Conservation (phyloP, 2,329 filamentous ascomycete genomes). For the Paraphoma chrysanthemicola region DNA sequence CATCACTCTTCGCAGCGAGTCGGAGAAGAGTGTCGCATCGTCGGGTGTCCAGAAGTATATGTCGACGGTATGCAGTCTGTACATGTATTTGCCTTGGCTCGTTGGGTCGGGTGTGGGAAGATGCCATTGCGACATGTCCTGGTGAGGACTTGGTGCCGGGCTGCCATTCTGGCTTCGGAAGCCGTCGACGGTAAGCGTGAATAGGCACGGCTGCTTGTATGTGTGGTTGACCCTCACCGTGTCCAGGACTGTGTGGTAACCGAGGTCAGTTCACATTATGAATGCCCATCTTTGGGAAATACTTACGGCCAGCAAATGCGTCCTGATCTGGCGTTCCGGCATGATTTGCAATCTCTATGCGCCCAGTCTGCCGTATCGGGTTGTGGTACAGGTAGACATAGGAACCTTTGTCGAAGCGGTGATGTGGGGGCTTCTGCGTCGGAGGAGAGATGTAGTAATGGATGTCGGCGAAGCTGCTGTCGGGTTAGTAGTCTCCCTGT, state of each 20-base stretch:
- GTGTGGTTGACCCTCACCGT: slow-evolving; percentile 71
- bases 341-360: slow-evolving; percentile 78
- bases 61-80: slow-evolving; percentile 76
- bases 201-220: slow-evolving; percentile 75
- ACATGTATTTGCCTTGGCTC: slow-evolving; percentile 81
- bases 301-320: slow-evolving; percentile 78
- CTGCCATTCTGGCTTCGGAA: slow-evolving; percentile 40
- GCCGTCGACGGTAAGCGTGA: slow-evolving; percentile 69
- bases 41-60: slow-evolving; percentile 81
- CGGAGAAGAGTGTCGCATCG: slow-evolving; percentile 74
- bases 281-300: not conserved
- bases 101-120: slow-evolving; percentile 74
- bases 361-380: slow-evolving; percentile 69
- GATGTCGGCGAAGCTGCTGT: slow-evolving; percentile 73
- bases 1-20: slow-evolving; percentile 70
- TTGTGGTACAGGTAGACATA: slow-evolving; percentile 84
- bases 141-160: slow-evolving; percentile 50
- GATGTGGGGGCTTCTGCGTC: slow-evolving; percentile 71
- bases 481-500: slow-evolving; percentile 13
- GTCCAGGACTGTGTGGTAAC: slow-evolving; percentile 64
- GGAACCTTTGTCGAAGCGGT: slow-evolving; percentile 80
- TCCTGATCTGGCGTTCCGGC: slow-evolving; percentile 79
- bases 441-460: slow-evolving; percentile 81
- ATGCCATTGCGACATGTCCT: slow-evolving; percentile 70
- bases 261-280: slow-evolving; percentile 23